Conservation (phyloP, 2,329 filamentous ascomycete species). For the Pseudocercospora macadamiae region DNA sequence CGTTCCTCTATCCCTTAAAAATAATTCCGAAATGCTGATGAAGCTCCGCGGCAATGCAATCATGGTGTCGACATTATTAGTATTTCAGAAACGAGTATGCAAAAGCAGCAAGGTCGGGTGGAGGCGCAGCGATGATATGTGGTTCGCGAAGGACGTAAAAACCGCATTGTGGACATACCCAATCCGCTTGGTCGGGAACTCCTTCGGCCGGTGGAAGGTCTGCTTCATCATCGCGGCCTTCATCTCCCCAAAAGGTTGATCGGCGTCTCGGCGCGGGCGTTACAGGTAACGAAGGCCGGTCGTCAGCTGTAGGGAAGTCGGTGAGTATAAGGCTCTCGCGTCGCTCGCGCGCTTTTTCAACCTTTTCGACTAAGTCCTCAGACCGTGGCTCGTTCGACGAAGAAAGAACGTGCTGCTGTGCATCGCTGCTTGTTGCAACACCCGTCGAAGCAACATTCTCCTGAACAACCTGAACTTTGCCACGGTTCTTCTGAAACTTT, state of each 20-base stretch:
- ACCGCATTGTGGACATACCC: conserved; percentile 73
- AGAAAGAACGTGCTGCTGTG: conserved; percentile 28
- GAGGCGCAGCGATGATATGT: not conserved
- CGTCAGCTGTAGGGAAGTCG: conserved; percentile 80
- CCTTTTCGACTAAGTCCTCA: conserved; percentile 34
- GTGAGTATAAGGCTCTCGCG: conserved; percentile 70
- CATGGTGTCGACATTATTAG: conserved; percentile 1
- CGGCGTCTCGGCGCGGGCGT: conserved; percentile 80
- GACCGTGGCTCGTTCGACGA: conserved; percentile 30
- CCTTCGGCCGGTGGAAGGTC: conserved; percentile 76
- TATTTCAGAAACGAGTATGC: conserved; percentile 14
- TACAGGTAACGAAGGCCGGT: conserved; percentile 85
- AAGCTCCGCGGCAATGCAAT: not conserved
- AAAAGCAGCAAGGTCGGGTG: conserved; percentile 12
- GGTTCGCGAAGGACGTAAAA: conserved; percentile 31
- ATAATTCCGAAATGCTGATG: not conserved
- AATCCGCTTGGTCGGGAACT: conserved; percentile 84
- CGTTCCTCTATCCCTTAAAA: not conserved
- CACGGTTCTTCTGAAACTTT: conserved; percentile 62
- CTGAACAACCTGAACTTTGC: conserved; percentile 38
- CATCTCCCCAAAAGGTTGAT: conserved; percentile 68
- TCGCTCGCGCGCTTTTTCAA: conserved; percentile 36
- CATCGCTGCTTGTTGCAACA: not conserved
- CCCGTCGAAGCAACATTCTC: conserved; percentile 22
- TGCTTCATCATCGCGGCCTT: conserved; percentile 55